Percentiles rank a stretch among this genome's conserved stretches.
Conservation (phyloP, 177 flowering plant species). For the Vitis hybrid region DNA sequence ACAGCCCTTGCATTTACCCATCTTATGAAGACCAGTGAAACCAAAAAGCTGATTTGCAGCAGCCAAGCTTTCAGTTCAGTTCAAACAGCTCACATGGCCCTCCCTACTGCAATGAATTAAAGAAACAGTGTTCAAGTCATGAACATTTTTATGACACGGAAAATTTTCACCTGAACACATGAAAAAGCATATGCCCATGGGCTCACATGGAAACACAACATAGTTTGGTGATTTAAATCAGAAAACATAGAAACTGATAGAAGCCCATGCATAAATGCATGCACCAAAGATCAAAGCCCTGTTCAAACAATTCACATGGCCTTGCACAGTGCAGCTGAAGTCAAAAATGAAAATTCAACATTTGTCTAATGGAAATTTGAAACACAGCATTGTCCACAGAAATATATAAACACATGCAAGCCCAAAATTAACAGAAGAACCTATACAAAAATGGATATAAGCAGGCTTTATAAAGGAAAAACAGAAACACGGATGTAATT, state of each 20-base stretch:
- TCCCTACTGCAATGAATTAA: constrained; percentile 34
- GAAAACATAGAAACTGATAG: too few relatives aligned
- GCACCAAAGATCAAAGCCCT: neutral
- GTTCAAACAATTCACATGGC: neutral
- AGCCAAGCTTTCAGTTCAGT: constrained; percentile 7
- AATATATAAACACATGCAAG: too few relatives aligned
- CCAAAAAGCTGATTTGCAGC: constrained; percentile 1
- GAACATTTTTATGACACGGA: neutral
- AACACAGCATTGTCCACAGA: too few relatives aligned
- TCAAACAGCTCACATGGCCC: constrained; percentile 47
- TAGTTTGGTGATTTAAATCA: too few relatives aligned
- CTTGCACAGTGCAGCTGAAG: too few relatives aligned
- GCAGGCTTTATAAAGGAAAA: too few relatives aligned
- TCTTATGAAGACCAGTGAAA: constrained; percentile 22
- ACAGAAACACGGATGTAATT: too few relatives aligned
- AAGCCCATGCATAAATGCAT: neutral
- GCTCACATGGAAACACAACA: neutral
- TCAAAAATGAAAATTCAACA: too few relatives aligned
- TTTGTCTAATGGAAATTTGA: too few relatives aligned
- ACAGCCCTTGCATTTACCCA: constrained; percentile 67
- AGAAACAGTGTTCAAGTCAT: neutral
- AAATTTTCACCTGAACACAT: neutral
- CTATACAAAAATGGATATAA: too few relatives aligned
- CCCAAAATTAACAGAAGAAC: too few relatives aligned
- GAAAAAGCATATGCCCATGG: neutral